Evolutionary conservation across 108 stramenopile species (phyloP), one percentile per base, ranked within the genome.

Genomic region (Cyclotella baltica): DNA sequence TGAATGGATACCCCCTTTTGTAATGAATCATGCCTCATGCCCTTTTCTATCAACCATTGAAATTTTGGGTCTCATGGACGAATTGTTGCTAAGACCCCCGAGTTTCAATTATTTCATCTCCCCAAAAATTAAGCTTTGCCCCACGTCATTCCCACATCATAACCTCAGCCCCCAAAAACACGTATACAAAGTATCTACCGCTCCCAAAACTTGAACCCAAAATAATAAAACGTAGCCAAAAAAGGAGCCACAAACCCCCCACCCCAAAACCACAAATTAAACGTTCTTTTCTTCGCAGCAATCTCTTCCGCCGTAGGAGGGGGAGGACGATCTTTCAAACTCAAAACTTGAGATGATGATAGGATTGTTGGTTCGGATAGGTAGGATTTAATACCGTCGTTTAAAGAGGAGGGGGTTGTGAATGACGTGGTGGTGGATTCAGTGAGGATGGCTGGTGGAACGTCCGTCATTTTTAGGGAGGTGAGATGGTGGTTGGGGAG

Each of bases 191-290:
- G 18, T 35, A 22, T 35, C 78, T 91, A 93, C 71, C 87, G 88
- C 70, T 91, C 88, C 93, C 93, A 94, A 73, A 94, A 92, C 77
- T 89, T 90, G 75, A 90, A 80, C 34, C 93, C 93, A 70, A 94
- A 94, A 76, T 94, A 93, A 73, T 89, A 89, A 76, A 88, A 80
- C 10, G 91, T 94, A 15, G 93, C 93, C 68, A 92, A 73, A 56
- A 94, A 94, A 20, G 93, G 93, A 61, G 93, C 93, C 4, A 94
- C 91, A 67, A 94, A 92, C 34, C 93, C 93, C 58, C 93, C 93
- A 61, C 93, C 93, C 90, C 92, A 93, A 66, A 88, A 88, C 86
- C 86, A 89, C 22, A 94, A 65, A 63, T 92, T 94, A 68, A 94
- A 94, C 46, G 85, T 94, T n/a, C 76, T 34, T 70, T 94, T 89